Evolutionary conservation across 129 eudicot species (phyloP), one percentile per base, ranked within the genome.

Genomic region (Silybum marianum): DNA sequence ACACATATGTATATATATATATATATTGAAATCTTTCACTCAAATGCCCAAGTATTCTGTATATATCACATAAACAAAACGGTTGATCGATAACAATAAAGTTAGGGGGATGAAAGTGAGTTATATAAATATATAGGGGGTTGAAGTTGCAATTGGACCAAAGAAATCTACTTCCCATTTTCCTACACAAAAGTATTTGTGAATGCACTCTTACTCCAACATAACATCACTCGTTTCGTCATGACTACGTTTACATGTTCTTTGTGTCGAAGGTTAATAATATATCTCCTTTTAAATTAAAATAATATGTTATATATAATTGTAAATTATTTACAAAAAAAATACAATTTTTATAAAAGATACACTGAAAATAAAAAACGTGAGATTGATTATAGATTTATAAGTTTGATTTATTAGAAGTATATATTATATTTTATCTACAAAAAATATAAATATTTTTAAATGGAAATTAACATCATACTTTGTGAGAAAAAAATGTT

Each of bases 181-280:
- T 42, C 67, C 67, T 68, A 69, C 82, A 79, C 69, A 69, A 69
- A 68, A 78, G 82, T 81, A 82, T 72, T 89, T 84, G 88, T 88
- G 48, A 76, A 84, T 88, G 91, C 85, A 86, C 83, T 63, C 87
- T 88, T 88, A 86, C 95, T 84, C 88, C 76, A 88, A 77, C 79
- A 77, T 82, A 76, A 85, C 91, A 77, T 90, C 94, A 90, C 70
- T 80, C 44, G 42, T 86, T 86, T 75, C 92, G 95, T 90, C 95
- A 90, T 78, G 79, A 19, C 85, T 39, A 90, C 81, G 83, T 72
- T 77, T 81, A 73, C 73, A 71, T 63, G 81, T 65, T 62, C 38
- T 9, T 18, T 9, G 69, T 40, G 48, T 40, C 48, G 16, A 44
- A 44, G 54, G 16, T 11, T 44, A 28, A 28, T 44, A 44, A 44